These are phyloP conservation scores for Eucalyptus erythrocorys DNA, from an alignment of 345 rosid species.

Conservation along the genomic window DNA sequence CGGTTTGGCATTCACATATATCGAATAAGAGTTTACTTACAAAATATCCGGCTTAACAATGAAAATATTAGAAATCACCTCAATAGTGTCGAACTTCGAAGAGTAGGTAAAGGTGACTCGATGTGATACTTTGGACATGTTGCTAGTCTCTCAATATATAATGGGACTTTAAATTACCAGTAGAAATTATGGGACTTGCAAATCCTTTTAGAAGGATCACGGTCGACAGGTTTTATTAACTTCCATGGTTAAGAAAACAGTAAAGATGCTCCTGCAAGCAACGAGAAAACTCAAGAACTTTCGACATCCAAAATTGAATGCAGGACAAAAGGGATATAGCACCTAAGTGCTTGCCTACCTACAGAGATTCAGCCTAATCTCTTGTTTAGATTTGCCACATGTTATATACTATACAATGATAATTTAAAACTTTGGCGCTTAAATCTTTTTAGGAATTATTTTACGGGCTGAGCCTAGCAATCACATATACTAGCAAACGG, in stretches of 20 bases:
- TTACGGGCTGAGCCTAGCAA: background rate
- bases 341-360: background rate
- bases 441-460: background rate
- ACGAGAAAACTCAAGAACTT: background rate
- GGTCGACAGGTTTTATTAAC: background rate
- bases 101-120: background rate
- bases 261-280: background rate
- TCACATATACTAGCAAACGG: background rate
- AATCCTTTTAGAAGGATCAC: background rate
- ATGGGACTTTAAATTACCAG: background rate
- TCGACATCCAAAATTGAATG: background rate
- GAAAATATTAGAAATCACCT: background rate
- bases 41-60: background rate
- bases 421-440: background rate
- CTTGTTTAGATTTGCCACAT: background rate
- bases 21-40: background rate
- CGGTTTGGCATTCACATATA: background rate
- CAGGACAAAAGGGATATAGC: background rate
- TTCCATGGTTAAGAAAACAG: background rate
- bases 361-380: background rate
- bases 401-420: background rate
- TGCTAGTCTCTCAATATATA: background rate
- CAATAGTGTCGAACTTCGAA: background rate
- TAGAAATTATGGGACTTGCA: background rate
- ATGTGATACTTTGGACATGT: background rate